Evolutionary conservation across 208 protist species (phyloP).

Genomic region (Trichomonas gallinae): DNA sequence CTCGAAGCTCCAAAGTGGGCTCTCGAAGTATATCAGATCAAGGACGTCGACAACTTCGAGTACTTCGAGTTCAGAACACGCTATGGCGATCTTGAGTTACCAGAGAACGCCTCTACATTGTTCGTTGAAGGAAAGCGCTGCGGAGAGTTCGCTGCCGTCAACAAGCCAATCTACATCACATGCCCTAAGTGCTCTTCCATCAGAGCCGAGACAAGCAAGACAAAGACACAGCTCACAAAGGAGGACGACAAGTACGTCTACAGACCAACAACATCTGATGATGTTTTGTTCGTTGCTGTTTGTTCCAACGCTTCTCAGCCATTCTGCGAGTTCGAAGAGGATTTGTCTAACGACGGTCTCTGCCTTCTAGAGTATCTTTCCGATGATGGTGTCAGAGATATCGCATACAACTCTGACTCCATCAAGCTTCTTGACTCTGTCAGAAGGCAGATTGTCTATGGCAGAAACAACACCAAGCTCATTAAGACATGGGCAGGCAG

Average conservation of each 20-base stretch:
- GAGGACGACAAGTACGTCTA: not conserved
- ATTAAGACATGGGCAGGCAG: not conserved
- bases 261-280: not conserved
- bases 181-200: not conserved
- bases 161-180: not conserved
- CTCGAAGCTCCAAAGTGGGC: not conserved
- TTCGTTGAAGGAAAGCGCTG: not conserved
- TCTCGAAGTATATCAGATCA: not conserved
- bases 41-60: not conserved
- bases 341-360: not conserved
- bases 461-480: not conserved
- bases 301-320: not conserved
- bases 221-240: not conserved
- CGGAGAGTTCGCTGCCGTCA: not conserved
- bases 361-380: not conserved
- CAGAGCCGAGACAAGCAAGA: not conserved
- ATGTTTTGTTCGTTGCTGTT: not conserved
- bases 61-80: not conserved
- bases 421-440: not conserved
- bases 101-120: not conserved
- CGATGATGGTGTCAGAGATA: not conserved
- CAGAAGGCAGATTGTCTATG: not conserved
- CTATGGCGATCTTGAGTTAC: not conserved
- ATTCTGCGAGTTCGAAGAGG: not conserved
- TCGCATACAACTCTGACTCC: no score